Conservation (phyloP, 345 rosid genomes). For the Acer yangbiense region DNA sequence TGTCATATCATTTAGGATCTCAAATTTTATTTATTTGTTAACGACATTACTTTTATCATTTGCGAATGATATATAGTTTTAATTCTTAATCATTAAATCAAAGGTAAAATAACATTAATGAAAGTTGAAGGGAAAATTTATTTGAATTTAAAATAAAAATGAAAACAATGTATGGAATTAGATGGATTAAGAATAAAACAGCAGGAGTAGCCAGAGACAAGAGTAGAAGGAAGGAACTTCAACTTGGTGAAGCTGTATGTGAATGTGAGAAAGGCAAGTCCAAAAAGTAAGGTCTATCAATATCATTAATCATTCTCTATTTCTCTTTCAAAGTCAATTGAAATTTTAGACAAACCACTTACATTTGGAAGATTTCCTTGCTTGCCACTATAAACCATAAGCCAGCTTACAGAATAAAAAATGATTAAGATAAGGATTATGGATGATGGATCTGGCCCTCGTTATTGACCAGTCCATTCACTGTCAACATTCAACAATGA, state of each 20-base stretch:
- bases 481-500: background rate
- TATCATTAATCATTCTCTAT: too few relatives aligned
- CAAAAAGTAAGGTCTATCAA: background rate
- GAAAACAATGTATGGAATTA: too few relatives aligned
- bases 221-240: background rate
- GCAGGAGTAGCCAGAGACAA: background rate
- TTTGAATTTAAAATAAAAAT: too few relatives aligned
- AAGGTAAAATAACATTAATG: too few relatives aligned
- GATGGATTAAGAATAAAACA: too few relatives aligned
- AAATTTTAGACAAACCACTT: background rate
- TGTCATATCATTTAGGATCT: too few relatives aligned
- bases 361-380: too few relatives aligned
- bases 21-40: too few relatives aligned
- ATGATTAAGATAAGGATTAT: background rate
- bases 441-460: background rate
- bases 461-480: conserved; percentile 1
- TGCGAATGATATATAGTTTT: too few relatives aligned
- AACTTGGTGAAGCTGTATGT: background rate
- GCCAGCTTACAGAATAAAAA: background rate
- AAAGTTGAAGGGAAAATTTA: too few relatives aligned
- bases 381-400: background rate
- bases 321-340: background rate
- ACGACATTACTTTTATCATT: too few relatives aligned
- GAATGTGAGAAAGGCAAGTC: background rate
- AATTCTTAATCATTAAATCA: too few relatives aligned